A percentile compares a stretch with the other conserved stretches of the same genome.
Evolutionary conservation across 805 yeast genomes (phyloP).

Genomic region (Lipomyces japonicus): DNA sequence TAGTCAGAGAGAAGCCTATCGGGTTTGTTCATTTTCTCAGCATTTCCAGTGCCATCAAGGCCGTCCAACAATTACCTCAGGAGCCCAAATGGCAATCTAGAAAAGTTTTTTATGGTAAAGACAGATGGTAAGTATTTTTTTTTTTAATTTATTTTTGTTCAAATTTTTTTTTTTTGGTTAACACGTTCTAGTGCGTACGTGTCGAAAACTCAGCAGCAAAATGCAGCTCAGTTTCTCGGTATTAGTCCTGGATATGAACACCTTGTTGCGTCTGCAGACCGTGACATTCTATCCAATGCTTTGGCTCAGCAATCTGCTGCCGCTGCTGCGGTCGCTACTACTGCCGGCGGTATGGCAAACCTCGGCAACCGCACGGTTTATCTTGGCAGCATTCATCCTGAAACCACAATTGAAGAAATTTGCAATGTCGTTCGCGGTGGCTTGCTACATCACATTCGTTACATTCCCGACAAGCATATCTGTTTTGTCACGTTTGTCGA

Average conservation of each 20-base stretch:
- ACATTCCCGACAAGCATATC: conserved; percentile 78
- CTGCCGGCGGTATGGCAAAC: conserved; percentile 90
- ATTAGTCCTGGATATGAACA: conserved; percentile 86
- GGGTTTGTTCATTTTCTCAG: conserved; percentile 85
- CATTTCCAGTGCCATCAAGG: conserved; percentile 79
- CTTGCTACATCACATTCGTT: conserved; percentile 74
- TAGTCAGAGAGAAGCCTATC: conserved; percentile 70
- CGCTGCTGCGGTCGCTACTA: conserved; percentile 94
- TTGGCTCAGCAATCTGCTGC: conserved; percentile 92
- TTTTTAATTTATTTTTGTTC: neutral
- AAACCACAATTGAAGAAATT: conserved; percentile 82
- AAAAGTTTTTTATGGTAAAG: conserved; percentile 88
- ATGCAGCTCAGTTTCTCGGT: conserved; percentile 92
- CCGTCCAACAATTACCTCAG: conserved; percentile 69
- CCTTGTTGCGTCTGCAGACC: conserved; percentile 63
- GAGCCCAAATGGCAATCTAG: conserved; percentile 67
- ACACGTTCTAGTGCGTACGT: conserved; percentile 59
- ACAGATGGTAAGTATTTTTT: conserved; percentile 46
- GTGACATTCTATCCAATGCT: conserved; percentile 45
- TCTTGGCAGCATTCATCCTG: conserved; percentile 84
- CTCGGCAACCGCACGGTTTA: conserved; percentile 92
- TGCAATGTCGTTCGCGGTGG: conserved; percentile 98
- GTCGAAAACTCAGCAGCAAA: conserved; percentile 92
- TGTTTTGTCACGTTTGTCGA: conserved; percentile 94
- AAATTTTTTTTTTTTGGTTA: conserved; percentile 38